Evolutionary conservation across 805 yeast genomes (phyloP).

Genomic region (Schwanniomyces yamadae): DNA sequence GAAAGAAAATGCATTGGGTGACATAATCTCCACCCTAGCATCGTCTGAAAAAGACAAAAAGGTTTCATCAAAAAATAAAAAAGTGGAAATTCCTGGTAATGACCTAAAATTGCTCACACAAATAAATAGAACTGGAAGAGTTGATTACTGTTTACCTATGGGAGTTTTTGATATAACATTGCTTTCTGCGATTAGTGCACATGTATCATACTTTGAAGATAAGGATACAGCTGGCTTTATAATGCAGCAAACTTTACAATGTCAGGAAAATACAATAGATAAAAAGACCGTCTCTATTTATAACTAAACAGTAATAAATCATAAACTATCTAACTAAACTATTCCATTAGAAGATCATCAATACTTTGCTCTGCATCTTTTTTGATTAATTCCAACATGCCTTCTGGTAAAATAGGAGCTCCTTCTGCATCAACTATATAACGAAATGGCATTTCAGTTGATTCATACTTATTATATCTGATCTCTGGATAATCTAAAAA

Average conservation of each 20-base stretch:
- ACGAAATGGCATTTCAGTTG: slow-evolving; percentile 97
- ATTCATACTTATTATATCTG: slow-evolving; percentile 81
- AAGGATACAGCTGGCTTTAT: slow-evolving; percentile 80
- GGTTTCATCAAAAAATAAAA: slow-evolving; percentile 18
- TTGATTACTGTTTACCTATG: slow-evolving; percentile 78
- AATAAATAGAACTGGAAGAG: slow-evolving; percentile 70
- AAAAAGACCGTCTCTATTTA: slow-evolving; percentile 28
- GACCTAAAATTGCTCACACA: slow-evolving; percentile 36
- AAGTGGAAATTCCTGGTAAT: slow-evolving; percentile 25
- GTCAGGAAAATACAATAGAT: slow-evolving; percentile 20
- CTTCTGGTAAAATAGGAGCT: slow-evolving; percentile 84
- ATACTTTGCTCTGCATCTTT: slow-evolving; percentile 81
- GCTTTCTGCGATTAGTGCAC: slow-evolving; percentile 82
- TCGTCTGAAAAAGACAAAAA: slow-evolving; percentile 17
- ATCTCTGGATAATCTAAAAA: slow-evolving; percentile 95
- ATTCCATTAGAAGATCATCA: slow-evolving; percentile 59
- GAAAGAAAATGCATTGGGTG: slow-evolving; percentile 41
- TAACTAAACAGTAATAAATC: slow-evolving; percentile 15
- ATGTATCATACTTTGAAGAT: slow-evolving; percentile 85
- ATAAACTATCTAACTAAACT: slow-evolving; percentile 6
- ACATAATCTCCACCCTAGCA: slow-evolving; percentile 32
- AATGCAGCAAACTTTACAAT: slow-evolving; percentile 51
- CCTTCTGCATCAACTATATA: slow-evolving; percentile 65
- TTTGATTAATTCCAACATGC: slow-evolving; percentile 85
- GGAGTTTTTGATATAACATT: slow-evolving; percentile 78